Evolutionary conservation across 495 filamentous ascomycete genomes (phyloP), one percentile per base, ranked within the genome.

Genomic region (Jackrogersella multiformis): DNA sequence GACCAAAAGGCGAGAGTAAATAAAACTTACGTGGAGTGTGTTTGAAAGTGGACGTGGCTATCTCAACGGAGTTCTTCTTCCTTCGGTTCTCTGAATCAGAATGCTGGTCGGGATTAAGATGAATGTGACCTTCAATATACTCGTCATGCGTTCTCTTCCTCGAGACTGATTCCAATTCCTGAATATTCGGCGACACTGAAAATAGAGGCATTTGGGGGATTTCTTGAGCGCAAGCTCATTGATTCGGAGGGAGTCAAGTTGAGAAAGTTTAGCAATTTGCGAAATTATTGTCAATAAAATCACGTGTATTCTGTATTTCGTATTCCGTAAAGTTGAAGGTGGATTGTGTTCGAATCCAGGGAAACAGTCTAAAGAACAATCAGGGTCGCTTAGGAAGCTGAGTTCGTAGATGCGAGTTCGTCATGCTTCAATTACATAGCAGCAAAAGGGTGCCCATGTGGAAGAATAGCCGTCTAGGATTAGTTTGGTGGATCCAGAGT

Each of bases 111-210:
- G 64, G 48, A 15, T 44, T 16, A 6, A 61, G 36, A 13, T 55
- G 46, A 54, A 34, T 36, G 6, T 53, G 5, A 34, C 62, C 60
- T 13, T 72, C 70, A 1, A 72, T 24, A 36, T 78, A 80, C 7
- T 79, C 78, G 10, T 74, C 57, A 59, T 77, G 78, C 8, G 68
- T 68, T 49, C 78, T 69, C 68, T 82, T 80, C 20, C 72, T 66
- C 20, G 54, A 44, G 15, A 57, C 59, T 10, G 68, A 58, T 9
- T 78, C 76, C 44, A 69, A 55, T 42, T 76, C 74, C 48, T 79
- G 72, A 6, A 77, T 64, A 44, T 77, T 77, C 20, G 74, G 70
- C 12, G 78, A 78, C 56, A 78, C 71, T 5, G 72, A 57, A 41
- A 75, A 64, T 38, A 79, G 67, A 73, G 80, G 77, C 78, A 81